Conservation (phyloP, 352 stramenopile species). For the Globisporangium orthogonon region DNA sequence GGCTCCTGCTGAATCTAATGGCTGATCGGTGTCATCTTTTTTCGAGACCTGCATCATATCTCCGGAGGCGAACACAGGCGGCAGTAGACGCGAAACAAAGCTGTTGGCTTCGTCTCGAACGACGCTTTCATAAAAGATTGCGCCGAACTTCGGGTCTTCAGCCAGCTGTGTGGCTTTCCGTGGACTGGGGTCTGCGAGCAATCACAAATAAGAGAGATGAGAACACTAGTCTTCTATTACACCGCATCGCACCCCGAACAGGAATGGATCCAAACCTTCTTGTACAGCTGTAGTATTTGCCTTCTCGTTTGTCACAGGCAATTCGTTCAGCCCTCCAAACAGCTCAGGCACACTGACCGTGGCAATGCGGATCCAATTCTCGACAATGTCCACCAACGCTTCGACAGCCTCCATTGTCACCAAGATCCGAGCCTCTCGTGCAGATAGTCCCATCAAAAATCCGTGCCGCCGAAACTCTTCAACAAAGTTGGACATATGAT, state of each 20-base stretch:
- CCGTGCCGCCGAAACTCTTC: slow-evolving; percentile 42
- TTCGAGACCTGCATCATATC: neutral
- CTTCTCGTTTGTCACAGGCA: neutral
- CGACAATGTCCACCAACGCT: slow-evolving; percentile 53
- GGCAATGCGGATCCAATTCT: slow-evolving; percentile 57
- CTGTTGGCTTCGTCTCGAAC: slow-evolving; percentile 19
- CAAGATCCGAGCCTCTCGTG: slow-evolving; percentile 49
- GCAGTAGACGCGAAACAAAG: slow-evolving; percentile 3
- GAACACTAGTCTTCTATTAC: neutral
- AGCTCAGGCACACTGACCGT: slow-evolving; percentile 39
- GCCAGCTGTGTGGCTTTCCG: slow-evolving; percentile 62
- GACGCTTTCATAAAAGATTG: slow-evolving; percentile 38
- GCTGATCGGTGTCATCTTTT: neutral
- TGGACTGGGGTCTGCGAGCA: slow-evolving; percentile 23
- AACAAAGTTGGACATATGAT: slow-evolving; percentile 23
- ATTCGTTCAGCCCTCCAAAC: slow-evolving; percentile 7
- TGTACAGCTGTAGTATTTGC: neutral
- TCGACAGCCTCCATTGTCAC: slow-evolving; percentile 55
- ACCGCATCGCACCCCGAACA: neutral
- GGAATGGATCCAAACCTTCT: neutral
- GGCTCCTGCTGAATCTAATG: neutral
- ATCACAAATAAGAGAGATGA: neutral
- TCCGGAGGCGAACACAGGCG: neutral
- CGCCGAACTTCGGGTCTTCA: slow-evolving; percentile 65
- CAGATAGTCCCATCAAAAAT: slow-evolving; percentile 52